Conservation (phyloP, 352 stramenopile species). For the Aphanomyces cochlioides region DNA sequence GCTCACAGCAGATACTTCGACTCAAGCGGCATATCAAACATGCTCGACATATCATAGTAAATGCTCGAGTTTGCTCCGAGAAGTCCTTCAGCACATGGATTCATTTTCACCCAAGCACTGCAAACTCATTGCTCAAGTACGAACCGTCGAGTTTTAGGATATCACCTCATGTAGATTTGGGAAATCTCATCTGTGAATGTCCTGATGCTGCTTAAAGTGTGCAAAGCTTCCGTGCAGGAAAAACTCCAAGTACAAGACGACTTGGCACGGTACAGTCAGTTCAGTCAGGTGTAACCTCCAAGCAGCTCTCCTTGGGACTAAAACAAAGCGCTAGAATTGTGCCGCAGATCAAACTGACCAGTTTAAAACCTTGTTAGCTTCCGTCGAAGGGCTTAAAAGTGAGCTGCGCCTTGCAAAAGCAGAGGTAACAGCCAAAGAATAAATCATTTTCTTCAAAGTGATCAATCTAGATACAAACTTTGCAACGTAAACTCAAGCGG, state of each 20-base stretch:
- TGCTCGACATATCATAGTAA: conserved; percentile 25
- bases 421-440: conserved; percentile 14
- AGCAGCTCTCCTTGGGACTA: too few species aligned
- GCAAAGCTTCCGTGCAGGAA: conserved; percentile 17
- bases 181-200: conserved; percentile 30
- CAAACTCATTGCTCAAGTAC: conserved; percentile 28
- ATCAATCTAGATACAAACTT: conserved; percentile 25
- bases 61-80: conserved; percentile 23
- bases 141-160: too few species aligned
- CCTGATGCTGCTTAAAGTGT: conserved; percentile 30
- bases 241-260: conserved; percentile 16
- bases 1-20: conserved; percentile 19
- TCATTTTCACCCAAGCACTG: conserved; percentile 27
- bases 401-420: conserved; percentile 28
- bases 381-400: conserved; percentile 9
- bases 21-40: conserved; percentile 16
- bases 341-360: conserved; percentile 13
- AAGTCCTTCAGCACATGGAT: conserved; percentile 18
- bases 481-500: conserved; percentile 13
- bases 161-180: conserved; percentile 17
- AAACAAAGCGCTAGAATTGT: conserved; percentile 8
- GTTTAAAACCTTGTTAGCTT: neutral
- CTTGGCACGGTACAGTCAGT: conserved; percentile 8
- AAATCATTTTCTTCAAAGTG: neutral
- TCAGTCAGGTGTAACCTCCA: conserved; percentile 7